phyloP scores from a whole-genome alignment of 768 basidiomycete genomes.

The Clitopilus passeckerianus region DNA sequence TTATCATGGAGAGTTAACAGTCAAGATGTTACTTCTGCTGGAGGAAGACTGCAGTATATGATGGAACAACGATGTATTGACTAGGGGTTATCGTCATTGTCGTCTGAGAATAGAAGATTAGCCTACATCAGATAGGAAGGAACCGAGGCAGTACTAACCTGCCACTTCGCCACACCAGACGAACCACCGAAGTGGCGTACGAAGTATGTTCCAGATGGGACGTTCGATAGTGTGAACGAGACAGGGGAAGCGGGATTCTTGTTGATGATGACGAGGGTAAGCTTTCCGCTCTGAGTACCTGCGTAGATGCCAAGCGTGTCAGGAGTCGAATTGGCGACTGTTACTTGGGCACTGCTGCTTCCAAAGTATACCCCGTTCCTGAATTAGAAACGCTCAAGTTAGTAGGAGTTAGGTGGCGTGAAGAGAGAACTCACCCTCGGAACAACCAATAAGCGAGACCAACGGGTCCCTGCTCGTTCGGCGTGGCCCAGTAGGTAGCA shows the following conservation, averaged over 20 bases:
- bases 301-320: slow-evolving; percentile 43
- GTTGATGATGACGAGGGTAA: slow-evolving; percentile 46
- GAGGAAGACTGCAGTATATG: slow-evolving; percentile 25
- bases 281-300: slow-evolving; percentile 31
- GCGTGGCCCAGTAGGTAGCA: slow-evolving; percentile 50
- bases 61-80: slow-evolving; percentile 27
- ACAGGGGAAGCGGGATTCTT: slow-evolving; percentile 39
- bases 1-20: no score
- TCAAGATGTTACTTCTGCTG: slow-evolving; percentile 11
- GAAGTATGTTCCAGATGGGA: slow-evolving; percentile 45
- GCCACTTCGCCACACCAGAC: slow-evolving; percentile 52
- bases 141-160: slow-evolving; percentile 28
- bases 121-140: neutral
- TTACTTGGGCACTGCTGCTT: slow-evolving; percentile 36
- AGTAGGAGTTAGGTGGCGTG: no score
- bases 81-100: slow-evolving; percentile 24
- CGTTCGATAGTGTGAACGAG: slow-evolving; percentile 33
- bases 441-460: slow-evolving; percentile 54
- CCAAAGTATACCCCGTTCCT: slow-evolving; percentile 44
- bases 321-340: slow-evolving; percentile 31
- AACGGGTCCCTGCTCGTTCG: slow-evolving; percentile 40
- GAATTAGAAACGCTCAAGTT: no score
- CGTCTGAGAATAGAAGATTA: slow-evolving; percentile 13
- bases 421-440: slow-evolving; percentile 33
- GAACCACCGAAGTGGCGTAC: slow-evolving; percentile 50